A percentile compares a stretch with the other conserved stretches of the same genome.
Evolutionary conservation across 129 eudicot species (phyloP).

Genomic region (Logfia minima): DNA sequence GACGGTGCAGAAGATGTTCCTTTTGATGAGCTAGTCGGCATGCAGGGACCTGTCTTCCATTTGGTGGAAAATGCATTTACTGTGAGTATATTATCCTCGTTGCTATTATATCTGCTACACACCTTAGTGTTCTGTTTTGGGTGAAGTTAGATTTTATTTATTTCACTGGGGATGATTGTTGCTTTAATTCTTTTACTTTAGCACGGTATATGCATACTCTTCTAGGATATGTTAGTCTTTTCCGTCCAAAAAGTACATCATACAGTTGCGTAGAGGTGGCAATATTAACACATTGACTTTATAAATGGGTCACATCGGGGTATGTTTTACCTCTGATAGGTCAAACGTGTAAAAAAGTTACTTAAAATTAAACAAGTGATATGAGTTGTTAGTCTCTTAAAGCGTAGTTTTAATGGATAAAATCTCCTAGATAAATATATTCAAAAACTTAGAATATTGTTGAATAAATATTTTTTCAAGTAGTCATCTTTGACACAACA

Average conservation of each 20-base stretch:
- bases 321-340: neutral
- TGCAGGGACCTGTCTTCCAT: constrained; percentile 98
- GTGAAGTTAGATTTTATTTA: neutral
- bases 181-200: neutral
- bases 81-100: constrained; percentile 47
- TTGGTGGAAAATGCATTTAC: constrained; percentile 97
- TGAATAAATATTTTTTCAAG: neutral
- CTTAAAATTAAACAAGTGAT: neutral
- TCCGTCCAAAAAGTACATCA: neutral
- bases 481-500: neutral
- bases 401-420: neutral
- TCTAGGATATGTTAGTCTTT: neutral
- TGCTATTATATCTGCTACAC: neutral
- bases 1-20: constrained; percentile 99
- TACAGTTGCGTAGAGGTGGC: neutral
- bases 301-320: neutral
- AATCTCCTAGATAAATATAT: neutral
- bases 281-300: neutral
- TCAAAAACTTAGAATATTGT: neutral
- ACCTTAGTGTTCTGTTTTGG: neutral
- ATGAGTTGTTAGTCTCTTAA: neutral
- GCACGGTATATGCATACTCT: neutral
- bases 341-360: neutral
- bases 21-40: constrained; percentile 93
- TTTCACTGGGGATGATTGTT: neutral